phyloP scores from a whole-genome alignment of 805 yeast species.

The Candida multigemmis region DNA sequence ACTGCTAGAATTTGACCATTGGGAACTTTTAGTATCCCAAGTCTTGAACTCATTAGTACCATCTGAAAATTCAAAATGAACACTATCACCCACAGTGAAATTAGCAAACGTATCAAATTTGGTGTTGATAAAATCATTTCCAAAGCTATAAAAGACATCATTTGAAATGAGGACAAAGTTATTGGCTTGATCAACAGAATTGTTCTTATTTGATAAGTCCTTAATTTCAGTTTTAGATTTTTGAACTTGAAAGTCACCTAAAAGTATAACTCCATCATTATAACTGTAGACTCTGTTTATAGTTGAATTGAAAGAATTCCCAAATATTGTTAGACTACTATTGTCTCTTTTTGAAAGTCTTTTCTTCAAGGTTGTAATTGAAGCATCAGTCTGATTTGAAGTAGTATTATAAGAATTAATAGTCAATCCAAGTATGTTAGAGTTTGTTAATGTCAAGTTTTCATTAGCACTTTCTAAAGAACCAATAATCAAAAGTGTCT shows the following conservation, averaged over 20 bases:
- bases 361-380: conserved; percentile 1
- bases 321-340: conserved; percentile 8
- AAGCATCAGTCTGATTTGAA: conserved; percentile 17
- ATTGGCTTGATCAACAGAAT: conserved; percentile 12
- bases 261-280: conserved; percentile 12
- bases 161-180: conserved; percentile 29
- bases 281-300: conserved; percentile 12
- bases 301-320: conserved; percentile 21
- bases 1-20: too few relatives aligned
- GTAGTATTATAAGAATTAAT: conserved; percentile 21
- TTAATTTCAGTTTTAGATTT: conserved; percentile 11
- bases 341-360: conserved; percentile 10
- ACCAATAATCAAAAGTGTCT: conserved; percentile 39
- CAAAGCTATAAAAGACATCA: conserved; percentile 36
- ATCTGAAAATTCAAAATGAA: conserved; percentile 32
- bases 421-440: conserved; percentile 17
- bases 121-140: conserved; percentile 14
- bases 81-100: conserved; percentile 25
- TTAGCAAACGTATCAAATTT: conserved; percentile 21
- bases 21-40: conserved; percentile 32
- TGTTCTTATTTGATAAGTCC: conserved; percentile 20
- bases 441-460: conserved; percentile 16
- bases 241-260: conserved; percentile 24
- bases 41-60: conserved; percentile 15
- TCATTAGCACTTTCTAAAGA: conserved; percentile 25